Evolutionary conservation across 768 basidiomycete genomes (phyloP), one percentile per base, ranked within the genome.

Genomic region (Hemileccinum rubropunctum): DNA sequence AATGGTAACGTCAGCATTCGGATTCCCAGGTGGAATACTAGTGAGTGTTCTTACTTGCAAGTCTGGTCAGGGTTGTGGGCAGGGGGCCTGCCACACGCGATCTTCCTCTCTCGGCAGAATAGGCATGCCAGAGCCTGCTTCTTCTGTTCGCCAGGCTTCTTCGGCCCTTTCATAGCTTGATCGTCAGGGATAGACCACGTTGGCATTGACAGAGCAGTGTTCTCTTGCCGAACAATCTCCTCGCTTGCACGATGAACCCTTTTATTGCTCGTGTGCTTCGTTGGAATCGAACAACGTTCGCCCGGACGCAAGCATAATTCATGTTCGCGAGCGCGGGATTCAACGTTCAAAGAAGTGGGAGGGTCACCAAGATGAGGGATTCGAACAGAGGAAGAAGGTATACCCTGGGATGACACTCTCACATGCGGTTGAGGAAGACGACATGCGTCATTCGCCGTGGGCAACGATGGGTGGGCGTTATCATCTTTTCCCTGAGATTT

Each of bases 71-170:
- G 57, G 53, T 53, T 66, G 17, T 68, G 68, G 23, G 71, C 67
- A 47, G 67, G 54, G 14, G 75, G 75, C 14, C 73, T 64, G 27
- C 76, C 76, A 55, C 76, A 78, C 20, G 75, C 75, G 57, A 78
- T 78, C 63, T 78, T 78, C 52, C 76, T 64, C 64, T 76, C 74
- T 51, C 76, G 66, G 53, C 76, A 78, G 64, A 78, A 78, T 45
- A 73, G 60, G 50, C 76, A 78, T 48, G 73, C 74, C 48, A 77
- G 66, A 47, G 71, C 72, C 48, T 76, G 75, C 63, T 76, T 75
- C 64, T 73, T 72, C 62, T 74, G 68, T 30, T 68, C 66, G 18
- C 68, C 66, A 39, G 60, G 54, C 58, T 64, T 70, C 66, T 68
- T 70, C 27, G 52, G n/a, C 37, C 52, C 58, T 64, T 68, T 68